Evolutionary conservation across 345 rosid genomes (phyloP), one percentile per base, ranked within the genome.

Genomic region (Kandelia obovata): DNA sequence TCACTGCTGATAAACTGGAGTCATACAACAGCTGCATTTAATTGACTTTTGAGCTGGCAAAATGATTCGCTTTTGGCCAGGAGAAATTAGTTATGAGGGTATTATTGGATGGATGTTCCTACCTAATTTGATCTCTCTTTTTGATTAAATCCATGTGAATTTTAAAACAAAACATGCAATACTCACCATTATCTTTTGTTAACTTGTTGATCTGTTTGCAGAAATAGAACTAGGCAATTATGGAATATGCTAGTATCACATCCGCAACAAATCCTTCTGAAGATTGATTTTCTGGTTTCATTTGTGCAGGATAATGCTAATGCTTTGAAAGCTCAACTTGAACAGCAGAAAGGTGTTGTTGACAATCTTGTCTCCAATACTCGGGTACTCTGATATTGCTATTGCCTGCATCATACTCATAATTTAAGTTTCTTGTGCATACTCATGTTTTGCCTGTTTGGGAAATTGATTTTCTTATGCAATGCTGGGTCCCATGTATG

Each of bases 301-400:
- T 34, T 65, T 53, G 69, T 81, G 75, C 85, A 89, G 96, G 92
- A 85, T 71, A 87, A 80, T 77, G 88, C 89, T 47, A 81, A 53
- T 76, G 19, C 85, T 73, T 66, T 89, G 78, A 86, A 81, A 83
- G 78, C 87, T 71, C 92, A 87, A 68, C 87, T 77, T 47, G 90
- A 87, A 75, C 96, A 89, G 61, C 96, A 89, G 71, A 84, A 78
- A 80, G 61, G 32, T 74, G 89, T 87, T 67, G 89, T 86, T 57
- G 86, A 87, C 19, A 89, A 82, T 79, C 89, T 89, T 58, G 86
- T 87, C 71, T 83, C 96, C 46, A 89, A 89, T 79, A 89, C 96
- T 47, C 81, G 84, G 90, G 96, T 87, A 83, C 71, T 76, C 51
- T 71, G 35, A 4, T 71, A 26, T 31, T 53, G 59, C 25, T 56